Evolutionary conservation across 306 rosid species (phyloP), one percentile per base, ranked within the genome.

Genomic region (Cicer cuneatum): DNA sequence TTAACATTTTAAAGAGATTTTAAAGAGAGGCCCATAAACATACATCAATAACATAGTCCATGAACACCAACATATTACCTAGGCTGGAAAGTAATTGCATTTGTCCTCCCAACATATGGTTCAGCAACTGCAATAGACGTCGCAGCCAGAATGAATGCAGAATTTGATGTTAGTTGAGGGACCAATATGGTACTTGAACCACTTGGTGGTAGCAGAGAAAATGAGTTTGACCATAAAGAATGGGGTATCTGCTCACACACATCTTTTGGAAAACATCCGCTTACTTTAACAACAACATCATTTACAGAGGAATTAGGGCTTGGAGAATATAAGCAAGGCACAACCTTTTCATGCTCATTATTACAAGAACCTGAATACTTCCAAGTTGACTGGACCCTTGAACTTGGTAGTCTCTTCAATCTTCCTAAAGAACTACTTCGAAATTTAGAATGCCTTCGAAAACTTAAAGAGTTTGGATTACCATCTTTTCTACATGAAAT

Each of bases 21-120:
- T 62, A 52, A 14, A 11, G 18, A 58, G 58, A 71, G 41, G 65
- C 18, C n/a, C 11, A 18, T 14, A 6, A 66, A 67, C 48, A 29
- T 29, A 51, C 40, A 66, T 56, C 67, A 66, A 19, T 66, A 60
- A 51, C 13, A 65, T 35, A 46, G 68, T 57, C 10, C 41, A 58
- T 69, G 57, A 81, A 43, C 40, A 39, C 38, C 48, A 66, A 42
- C 69, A 18, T 5, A 16, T 68, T 85, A 91, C 98, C 97, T 87
- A 71, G 98, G 98, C 90, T 93, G 98, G 87, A 93, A 87, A 65
- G 85, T 84, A 38, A 93, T 91, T 80, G 90, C 93, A 78, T 77
- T 90, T 70, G 87, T 89, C 89, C 90, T 87, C 83, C 91, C 97
- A 75, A 86, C 72, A 79, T 85, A 82, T 71, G 91, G 87, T 84